Conservation (phyloP, 495 filamentous ascomycete genomes). For the Hyaloscypha variabilis region DNA sequence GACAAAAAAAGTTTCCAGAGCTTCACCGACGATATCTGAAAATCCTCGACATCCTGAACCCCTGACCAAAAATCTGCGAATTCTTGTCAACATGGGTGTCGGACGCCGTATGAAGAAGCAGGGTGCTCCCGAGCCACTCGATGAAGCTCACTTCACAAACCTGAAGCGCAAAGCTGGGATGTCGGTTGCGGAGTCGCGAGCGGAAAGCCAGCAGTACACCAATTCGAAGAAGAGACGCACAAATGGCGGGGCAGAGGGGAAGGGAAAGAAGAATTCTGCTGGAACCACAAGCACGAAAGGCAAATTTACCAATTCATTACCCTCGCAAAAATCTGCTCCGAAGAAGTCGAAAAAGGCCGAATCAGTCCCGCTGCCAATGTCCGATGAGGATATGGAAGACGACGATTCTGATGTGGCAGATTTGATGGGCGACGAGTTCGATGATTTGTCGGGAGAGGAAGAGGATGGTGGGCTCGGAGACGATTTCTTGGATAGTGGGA, state of each 20-base stretch:
- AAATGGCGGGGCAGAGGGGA: conserved; percentile 48
- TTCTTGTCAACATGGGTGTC: conserved; percentile 68
- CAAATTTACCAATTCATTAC: conserved; percentile 32
- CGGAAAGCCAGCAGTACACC: conserved; percentile 45
- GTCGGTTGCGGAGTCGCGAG: conserved; percentile 45
- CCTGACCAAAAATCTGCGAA: background rate
- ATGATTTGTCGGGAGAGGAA: conserved; percentile 48
- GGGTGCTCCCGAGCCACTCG: conserved; percentile 78
- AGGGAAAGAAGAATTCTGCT: conserved; percentile 36
- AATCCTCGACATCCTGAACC: background rate
- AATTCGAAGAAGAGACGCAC: conserved; percentile 67
- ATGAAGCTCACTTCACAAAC: conserved; percentile 75
- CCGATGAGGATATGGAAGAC: conserved; percentile 55
- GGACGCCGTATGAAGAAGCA: conserved; percentile 96
- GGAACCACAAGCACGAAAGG: conserved; percentile 35
- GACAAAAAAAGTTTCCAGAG: conserved; percentile 23
- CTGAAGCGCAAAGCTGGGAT: conserved; percentile 75
- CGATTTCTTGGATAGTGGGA: conserved; percentile 60
- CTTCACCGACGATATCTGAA: background rate
- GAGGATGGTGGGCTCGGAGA: conserved; percentile 48
- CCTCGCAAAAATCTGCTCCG: conserved; percentile 18
- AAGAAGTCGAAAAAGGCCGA: conserved; percentile 44
- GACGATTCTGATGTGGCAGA: conserved; percentile 31
- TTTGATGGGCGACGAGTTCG: conserved; percentile 58
- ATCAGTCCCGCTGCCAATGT: conserved; percentile 40